Evolutionary conservation across 2,329 filamentous ascomycete species (phyloP).

Genomic region (Colletotrichum sp.): DNA sequence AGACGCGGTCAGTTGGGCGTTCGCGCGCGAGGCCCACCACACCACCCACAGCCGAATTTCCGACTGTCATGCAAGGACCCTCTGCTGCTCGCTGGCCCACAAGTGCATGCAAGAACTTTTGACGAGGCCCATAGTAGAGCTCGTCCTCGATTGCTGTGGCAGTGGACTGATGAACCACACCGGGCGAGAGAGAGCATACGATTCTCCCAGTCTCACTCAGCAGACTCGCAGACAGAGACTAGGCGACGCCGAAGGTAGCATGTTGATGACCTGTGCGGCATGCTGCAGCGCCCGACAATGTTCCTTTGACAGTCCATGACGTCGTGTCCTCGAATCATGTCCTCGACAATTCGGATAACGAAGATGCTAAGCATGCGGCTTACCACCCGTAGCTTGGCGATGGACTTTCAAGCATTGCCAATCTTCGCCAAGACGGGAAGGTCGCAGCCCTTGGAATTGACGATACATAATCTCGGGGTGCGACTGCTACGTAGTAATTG

Average conservation of each 20-base stretch:
- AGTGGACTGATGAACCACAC: not conserved
- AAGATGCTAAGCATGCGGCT: not conserved
- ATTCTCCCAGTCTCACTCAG: not conserved
- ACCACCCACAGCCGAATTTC: not conserved
- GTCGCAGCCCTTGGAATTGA: not conserved
- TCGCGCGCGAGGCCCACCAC: not conserved
- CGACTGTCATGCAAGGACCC: not conserved
- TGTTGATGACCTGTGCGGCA: not conserved
- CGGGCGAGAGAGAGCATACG: not conserved
- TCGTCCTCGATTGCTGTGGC: not conserved
- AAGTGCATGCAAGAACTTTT: not conserved
- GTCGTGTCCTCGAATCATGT: not conserved
- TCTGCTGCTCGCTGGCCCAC: not conserved
- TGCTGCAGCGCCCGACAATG: not conserved
- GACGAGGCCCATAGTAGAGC: not conserved
- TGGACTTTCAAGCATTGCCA: not conserved
- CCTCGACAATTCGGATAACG: not conserved
- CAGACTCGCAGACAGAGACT: not conserved
- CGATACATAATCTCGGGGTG: not conserved
- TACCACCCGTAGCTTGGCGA: not conserved
- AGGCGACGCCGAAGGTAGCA: not conserved
- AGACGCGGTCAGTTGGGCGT: not conserved
- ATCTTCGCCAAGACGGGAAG: not conserved
- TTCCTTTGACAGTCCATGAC: not conserved
- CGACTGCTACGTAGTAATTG: not conserved